Percentiles rank a stretch among this genome's conserved stretches.
These are phyloP conservation scores for Aureobasidium musti DNA, from an alignment of 2,329 filamentous ascomycete species.

Conservation along the genomic window DNA sequence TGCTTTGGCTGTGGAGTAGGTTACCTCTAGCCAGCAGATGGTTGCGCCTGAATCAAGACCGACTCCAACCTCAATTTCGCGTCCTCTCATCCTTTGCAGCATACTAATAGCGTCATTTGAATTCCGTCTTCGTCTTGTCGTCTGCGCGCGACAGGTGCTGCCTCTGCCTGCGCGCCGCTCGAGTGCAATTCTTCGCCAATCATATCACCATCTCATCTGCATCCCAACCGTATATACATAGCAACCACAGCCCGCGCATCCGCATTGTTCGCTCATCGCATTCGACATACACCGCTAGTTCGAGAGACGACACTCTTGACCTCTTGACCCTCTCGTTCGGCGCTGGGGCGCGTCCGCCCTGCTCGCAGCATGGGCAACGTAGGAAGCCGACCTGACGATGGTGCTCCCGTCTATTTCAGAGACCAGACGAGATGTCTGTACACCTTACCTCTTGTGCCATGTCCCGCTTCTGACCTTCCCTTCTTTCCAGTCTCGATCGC, in stretches of 20 bases:
- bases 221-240: neutral
- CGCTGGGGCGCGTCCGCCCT: conserved; percentile 18
- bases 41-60: neutral
- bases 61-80: neutral
- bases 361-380: conserved; percentile 76
- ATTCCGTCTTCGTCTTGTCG: neutral
- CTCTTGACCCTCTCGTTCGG: neutral
- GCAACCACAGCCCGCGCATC: neutral
- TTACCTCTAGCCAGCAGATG: neutral
- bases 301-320: neutral
- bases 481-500: conserved; percentile 73
- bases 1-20: conserved; percentile 15
- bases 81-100: neutral
- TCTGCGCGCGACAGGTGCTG: neutral
- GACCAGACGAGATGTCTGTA: conserved; percentile 87
- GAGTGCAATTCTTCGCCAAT: conserved; percentile 2
- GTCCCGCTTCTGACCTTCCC: neutral
- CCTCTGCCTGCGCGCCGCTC: neutral
- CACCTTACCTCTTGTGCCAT: neutral
- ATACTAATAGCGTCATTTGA: neutral
- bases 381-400: conserved; percentile 84
- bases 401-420: conserved; percentile 75
- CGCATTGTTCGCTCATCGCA: conserved; percentile 1
- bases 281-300: neutral
- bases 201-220: conserved; percentile 1